Base-by-base conservation (phyloP, 2,329 filamentous ascomycete genomes). In the Colletotrichum caudatum region DNA sequence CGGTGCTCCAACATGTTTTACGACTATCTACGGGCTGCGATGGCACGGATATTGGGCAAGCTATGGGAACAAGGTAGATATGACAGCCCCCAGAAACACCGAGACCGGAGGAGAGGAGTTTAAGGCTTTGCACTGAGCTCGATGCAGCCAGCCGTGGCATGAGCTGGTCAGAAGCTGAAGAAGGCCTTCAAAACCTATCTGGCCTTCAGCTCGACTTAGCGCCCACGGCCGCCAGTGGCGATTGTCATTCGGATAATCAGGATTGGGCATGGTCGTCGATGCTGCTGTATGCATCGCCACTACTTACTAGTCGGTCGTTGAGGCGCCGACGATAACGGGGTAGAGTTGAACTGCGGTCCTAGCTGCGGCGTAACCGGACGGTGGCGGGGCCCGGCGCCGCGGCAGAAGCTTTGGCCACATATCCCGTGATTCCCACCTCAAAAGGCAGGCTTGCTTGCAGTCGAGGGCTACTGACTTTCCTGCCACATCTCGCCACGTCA, bases 321-420 rank as follows among this genome's bases (percentile, higher is more conserved):
- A 48, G 14, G 39, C 20, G 51, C 29, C 8, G 29, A 35, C 12
- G 51, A 53, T n/a, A 12, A 35, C 29, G 51, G 29, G 16, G 12
- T 7, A 23, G 20, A 16, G 35, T 23, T 9, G 20, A 57, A 57
- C 33, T 39, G 20, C 35, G 12, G 54, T 23, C 33, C 14, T 14
- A 58, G 14, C 44, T 39, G n/a, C 60, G 50, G 50, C 35, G 50
- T 26, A 44, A 37, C 37, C 37, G 61, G 50, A 35, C 35, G 23
- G 33, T 20, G 37, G 61, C 46, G 50, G 50, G 18, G 20, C 39
- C 39, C 23, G 50, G 37, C 50, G 51, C 23, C 50, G 53, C 61
- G 23, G 23, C 23, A 35, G 51, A 64, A 64, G 61, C 61, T 64
- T 26, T 56, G 61, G 23, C 61, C 61, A 64, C 35, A 50, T 20